Conservation (phyloP, 306 rosid species). For the Rosa chinensis region DNA sequence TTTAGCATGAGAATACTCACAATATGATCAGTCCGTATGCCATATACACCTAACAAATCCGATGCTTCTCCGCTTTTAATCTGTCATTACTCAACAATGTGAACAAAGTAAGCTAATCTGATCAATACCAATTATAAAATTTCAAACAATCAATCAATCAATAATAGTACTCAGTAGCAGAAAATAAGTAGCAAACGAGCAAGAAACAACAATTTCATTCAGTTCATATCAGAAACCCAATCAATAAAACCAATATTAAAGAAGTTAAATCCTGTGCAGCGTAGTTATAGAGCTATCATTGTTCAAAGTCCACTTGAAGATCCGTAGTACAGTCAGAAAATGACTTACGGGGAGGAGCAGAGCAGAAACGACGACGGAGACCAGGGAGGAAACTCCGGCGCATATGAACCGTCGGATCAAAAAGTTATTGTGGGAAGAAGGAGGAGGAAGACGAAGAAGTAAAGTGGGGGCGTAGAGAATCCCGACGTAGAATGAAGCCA, state of each 20-base stretch:
- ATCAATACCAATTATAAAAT: conserved; percentile 1
- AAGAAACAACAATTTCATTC: background rate
- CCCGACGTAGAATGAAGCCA: conserved; percentile 74
- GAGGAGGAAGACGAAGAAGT: conserved; percentile 75
- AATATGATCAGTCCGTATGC: conserved; percentile 71
- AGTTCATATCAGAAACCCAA: background rate
- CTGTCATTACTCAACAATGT: conserved; percentile 45
- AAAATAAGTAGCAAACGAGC: background rate
- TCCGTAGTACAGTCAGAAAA: background rate
- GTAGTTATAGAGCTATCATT: background rate
- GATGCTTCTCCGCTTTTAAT: conserved; percentile 41
- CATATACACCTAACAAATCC: conserved; percentile 52
- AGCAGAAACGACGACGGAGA: conserved; percentile 51
- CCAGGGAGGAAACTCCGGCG: conserved; percentile 58
- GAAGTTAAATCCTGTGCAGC: background rate
- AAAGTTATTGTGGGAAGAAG: conserved; percentile 59
- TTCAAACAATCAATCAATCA: background rate
- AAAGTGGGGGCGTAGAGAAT: conserved; percentile 74
- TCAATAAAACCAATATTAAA: background rate
- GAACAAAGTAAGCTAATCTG: conserved; percentile 20
- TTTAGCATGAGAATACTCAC: conserved; percentile 46
- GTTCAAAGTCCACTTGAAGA: background rate
- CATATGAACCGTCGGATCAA: conserved; percentile 78
- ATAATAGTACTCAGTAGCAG: background rate
- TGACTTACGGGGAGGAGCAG: conserved; percentile 67